Evolutionary conservation across 225 moss, liverwort and hornwort genomes (phyloP).

Genomic region (Asterella californica): DNA sequence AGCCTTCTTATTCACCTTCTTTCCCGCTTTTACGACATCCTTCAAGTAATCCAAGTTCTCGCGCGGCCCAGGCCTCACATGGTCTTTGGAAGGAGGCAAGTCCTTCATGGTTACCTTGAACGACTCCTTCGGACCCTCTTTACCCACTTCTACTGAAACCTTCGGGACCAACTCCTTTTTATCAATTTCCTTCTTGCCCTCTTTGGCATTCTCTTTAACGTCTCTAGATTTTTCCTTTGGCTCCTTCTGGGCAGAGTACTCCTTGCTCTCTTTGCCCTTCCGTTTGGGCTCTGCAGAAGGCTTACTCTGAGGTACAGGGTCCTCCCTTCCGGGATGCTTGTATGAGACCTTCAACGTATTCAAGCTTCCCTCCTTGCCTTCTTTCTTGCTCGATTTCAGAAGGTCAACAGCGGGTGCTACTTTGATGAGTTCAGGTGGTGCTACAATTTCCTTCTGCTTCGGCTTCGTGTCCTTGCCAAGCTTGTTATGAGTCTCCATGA

Average conservation of each 20-base stretch:
- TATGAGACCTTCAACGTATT: slow-evolving; percentile 23
- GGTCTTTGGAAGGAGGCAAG: slow-evolving; percentile 24
- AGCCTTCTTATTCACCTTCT: slow-evolving; percentile 24
- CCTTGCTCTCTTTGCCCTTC: slow-evolving; percentile 56
- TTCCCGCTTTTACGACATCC: slow-evolving; percentile 24
- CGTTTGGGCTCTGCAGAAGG: slow-evolving; percentile 39
- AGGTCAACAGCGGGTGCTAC: slow-evolving; percentile 11
- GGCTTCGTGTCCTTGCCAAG: slow-evolving; percentile 25
- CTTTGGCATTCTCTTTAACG: slow-evolving; percentile 57
- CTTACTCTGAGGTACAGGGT: slow-evolving; percentile 5
- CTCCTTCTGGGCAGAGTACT: slow-evolving; percentile 56
- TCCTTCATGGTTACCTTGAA: slow-evolving; percentile 40
- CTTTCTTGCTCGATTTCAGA: slow-evolving; percentile 16
- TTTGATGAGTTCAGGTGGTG: slow-evolving; percentile 23
- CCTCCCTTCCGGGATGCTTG: slow-evolving; percentile 22
- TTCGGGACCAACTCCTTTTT: slow-evolving; percentile 45
- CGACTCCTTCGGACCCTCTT: slow-evolving; percentile 48
- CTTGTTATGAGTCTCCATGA: slow-evolving; percentile 22
- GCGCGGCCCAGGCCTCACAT: slow-evolving; percentile 19
- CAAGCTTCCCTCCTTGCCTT: slow-evolving; percentile 22
- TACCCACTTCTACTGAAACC: slow-evolving; percentile 25
- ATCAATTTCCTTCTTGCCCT: slow-evolving; percentile 48
- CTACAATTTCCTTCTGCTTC: slow-evolving; percentile 13
- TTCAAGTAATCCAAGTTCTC: slow-evolving; percentile 24
- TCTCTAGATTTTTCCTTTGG: slow-evolving; percentile 43